Evolutionary conservation across 129 eudicot genomes (phyloP).

Genomic region (Helichrysum umbraculigerum): DNA sequence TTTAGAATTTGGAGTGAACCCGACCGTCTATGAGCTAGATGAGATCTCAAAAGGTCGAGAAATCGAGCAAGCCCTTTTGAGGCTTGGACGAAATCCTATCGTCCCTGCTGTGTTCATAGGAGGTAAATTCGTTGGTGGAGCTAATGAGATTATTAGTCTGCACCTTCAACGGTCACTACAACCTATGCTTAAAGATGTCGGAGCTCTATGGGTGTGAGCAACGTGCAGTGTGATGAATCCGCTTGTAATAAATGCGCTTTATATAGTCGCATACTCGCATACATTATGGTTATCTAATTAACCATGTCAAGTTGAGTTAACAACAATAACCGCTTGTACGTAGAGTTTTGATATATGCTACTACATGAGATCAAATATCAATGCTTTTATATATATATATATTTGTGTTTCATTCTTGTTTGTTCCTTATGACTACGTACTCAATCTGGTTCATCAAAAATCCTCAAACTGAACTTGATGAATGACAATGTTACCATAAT

Average conservation of each 20-base stretch:
- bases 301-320: constrained; percentile 27
- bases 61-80: constrained; percentile 59
- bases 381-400: too few species aligned
- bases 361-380: too few species aligned
- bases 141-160: constrained; percentile 67
- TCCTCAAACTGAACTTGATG: too few species aligned
- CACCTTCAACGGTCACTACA: constrained; percentile 54
- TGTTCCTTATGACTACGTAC: too few species aligned
- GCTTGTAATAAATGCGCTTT: constrained; percentile 27
- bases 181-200: constrained; percentile 66
- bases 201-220: constrained; percentile 69
- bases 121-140: constrained; percentile 76
- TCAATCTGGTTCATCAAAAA: too few species aligned
- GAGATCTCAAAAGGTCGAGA: constrained; percentile 59
- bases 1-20: constrained; percentile 63
- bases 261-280: constrained; percentile 20
- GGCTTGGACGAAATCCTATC: constrained; percentile 55
- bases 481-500: too few species aligned
- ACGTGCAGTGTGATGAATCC: background rate
- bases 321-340: constrained; percentile 2
- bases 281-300: background rate
- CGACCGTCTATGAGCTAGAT: constrained; percentile 69
- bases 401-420: too few species aligned
- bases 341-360: constrained; percentile 14
- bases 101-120: constrained; percentile 88